A percentile compares a stretch with the other conserved stretches of the same genome.
Evolutionary conservation across 305 asterid species (phyloP).

Genomic region (Fraxinus nigra): DNA sequence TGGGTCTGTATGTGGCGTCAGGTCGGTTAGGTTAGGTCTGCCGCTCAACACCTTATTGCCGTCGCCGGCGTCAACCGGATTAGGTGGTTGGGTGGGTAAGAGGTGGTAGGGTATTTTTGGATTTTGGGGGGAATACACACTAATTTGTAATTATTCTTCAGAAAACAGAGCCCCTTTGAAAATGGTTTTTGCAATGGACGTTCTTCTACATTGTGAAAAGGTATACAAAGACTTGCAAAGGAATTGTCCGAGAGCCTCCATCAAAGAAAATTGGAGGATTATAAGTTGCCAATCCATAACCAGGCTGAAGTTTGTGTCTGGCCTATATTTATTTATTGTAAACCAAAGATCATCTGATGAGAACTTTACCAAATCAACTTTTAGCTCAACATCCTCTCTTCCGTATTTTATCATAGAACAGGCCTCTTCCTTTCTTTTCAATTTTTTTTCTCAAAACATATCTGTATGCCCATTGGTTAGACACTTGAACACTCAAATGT

Average conservation of each 20-base stretch:
- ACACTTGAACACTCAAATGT: background rate
- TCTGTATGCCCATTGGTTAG: background rate
- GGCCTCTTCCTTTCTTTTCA: background rate
- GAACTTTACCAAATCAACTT: background rate
- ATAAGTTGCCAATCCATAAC: background rate
- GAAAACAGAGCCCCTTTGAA: background rate
- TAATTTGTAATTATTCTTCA: slow-evolving; percentile 12
- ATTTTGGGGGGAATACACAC: background rate
- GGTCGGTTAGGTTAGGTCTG: too few species aligned
- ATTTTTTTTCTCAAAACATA: background rate
- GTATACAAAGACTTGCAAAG: background rate
- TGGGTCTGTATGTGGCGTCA: too few species aligned
- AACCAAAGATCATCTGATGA: background rate
- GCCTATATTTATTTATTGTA: background rate
- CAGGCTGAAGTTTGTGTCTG: background rate
- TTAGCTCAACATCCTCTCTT: background rate
- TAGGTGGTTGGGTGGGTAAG: too few species aligned
- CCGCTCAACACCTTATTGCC: too few species aligned
- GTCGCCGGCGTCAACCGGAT: too few species aligned
- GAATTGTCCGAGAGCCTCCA: background rate
- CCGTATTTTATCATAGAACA: background rate
- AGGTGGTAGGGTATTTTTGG: too few species aligned
- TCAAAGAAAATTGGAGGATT: background rate
- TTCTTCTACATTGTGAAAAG: background rate
- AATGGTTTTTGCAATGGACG: background rate